Percentiles rank a stretch among this genome's conserved stretches.
Conservation (phyloP, 2,329 filamentous ascomycete genomes). For the Diaporthe sp. region DNA sequence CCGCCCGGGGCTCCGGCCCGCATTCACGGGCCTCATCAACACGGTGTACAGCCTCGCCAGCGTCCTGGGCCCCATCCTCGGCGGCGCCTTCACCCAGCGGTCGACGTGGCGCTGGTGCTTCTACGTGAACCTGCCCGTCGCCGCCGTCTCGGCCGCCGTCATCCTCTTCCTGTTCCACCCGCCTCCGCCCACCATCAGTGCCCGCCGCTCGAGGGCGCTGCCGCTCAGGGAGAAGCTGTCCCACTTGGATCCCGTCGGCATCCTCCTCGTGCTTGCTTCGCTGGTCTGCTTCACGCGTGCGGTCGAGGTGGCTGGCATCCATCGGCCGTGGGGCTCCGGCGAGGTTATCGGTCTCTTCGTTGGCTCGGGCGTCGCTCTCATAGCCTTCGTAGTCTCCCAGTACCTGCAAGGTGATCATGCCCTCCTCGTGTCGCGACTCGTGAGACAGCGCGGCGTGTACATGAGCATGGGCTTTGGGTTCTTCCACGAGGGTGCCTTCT, state of each 20-base stretch:
- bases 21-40: slow-evolving; percentile 51
- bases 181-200: not conserved
- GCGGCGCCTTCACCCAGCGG: slow-evolving; percentile 54
- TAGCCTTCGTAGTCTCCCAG: not conserved
- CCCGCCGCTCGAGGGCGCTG: not conserved
- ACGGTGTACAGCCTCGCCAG: slow-evolving; percentile 53
- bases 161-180: slow-evolving; percentile 51
- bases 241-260: slow-evolving; percentile 11
- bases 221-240: slow-evolving; percentile 8
- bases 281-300: slow-evolving; percentile 1
- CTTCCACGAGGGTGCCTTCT: slow-evolving; percentile 19
- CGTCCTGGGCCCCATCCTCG: slow-evolving; percentile 53
- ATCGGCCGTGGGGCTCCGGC: slow-evolving; percentile 3
- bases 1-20: slow-evolving; percentile 36
- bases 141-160: slow-evolving; percentile 44
- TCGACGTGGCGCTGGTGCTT: slow-evolving; percentile 57
- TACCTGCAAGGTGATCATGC: not conserved
- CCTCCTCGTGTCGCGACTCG: not conserved
- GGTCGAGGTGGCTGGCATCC: slow-evolving; percentile 7
- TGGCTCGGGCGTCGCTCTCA: not conserved
- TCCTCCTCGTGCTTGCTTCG: not conserved
- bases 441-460: slow-evolving; percentile 4
- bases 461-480: slow-evolving; percentile 22
- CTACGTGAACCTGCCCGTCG: slow-evolving; percentile 53
- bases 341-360: slow-evolving; percentile 16